Base-by-base conservation (phyloP, 2,329 filamentous ascomycete genomes). In the Cladosporium velox region DNA sequence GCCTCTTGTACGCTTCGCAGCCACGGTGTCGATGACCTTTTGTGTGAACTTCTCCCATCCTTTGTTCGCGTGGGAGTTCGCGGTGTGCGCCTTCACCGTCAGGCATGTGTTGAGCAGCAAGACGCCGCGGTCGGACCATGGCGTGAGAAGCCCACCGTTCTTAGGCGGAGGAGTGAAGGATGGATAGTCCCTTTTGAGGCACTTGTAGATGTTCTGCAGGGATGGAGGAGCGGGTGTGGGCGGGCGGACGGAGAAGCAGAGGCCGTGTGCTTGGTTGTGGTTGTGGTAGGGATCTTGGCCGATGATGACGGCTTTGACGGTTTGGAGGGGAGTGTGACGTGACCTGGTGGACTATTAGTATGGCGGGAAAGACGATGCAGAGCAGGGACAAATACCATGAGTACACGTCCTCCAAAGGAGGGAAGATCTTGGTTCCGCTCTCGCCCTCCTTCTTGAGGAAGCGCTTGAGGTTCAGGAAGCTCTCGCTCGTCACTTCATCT, bases 241-340 rank as follows among this genome's bases (percentile, higher is more conserved):
- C 3, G 94, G 90, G 11, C 91, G 91, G 65, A 98, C 93, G 58
- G 92, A 97, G 84, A 99, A 99, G 77, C 91, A 94, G 67, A 99
- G 88, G 52, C 95, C 95, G 78, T 98, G 95, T 60, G 95, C 95
- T 83, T 99, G 95, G 79, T 96, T 96, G 77, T 88, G 79, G 77
- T 96, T 96, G 82, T 99, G 95, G 79, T 99, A 99, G 2, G 95
- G 95, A 77, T 99, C 95, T 81, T 99, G 95, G 70, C 95, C 95
- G 64, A 98, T 80, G 75, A 99, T 93, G 67, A 99, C 93, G 66
- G 91, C 91, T 79, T 96, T 97, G 77, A 98, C 93, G 15, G 85
- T 90, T 81, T 90, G 83, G 72, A 99, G 89, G 8, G 95, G 93
- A 0, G 94, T 97, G 78, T 96, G 91, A 30, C 93, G 91, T 67